Conservation (phyloP, 2,329 filamentous ascomycete species). For the Hypocreales sp. region DNA sequence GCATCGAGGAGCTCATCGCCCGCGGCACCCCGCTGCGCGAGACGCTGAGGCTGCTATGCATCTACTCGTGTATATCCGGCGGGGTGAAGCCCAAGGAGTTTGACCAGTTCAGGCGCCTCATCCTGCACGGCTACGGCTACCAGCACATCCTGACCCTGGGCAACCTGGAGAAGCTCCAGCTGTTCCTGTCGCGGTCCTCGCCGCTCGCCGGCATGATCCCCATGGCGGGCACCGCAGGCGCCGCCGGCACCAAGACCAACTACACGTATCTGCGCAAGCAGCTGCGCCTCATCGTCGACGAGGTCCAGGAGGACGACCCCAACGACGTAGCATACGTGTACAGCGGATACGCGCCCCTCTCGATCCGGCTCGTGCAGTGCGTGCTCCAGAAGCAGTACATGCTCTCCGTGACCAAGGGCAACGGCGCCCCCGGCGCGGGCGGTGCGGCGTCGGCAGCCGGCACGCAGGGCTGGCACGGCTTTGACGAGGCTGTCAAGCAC, state of each 20-base stretch:
- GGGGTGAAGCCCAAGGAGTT: slow-evolving; percentile 81
- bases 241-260: slow-evolving; percentile 63
- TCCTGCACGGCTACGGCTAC: slow-evolving; percentile 87
- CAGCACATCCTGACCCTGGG: slow-evolving; percentile 86
- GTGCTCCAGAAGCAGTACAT: slow-evolving; percentile 84
- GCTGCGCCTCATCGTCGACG: slow-evolving; percentile 81
- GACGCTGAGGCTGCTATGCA: slow-evolving; percentile 70
- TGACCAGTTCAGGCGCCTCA: slow-evolving; percentile 74
- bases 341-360: slow-evolving; percentile 88
- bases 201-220: slow-evolving; percentile 71
- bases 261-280: slow-evolving; percentile 79
- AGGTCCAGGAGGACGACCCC: slow-evolving; percentile 88
- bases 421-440: slow-evolving; percentile 19
- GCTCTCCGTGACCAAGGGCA: slow-evolving; percentile 51
- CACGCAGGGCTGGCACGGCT: slow-evolving; percentile 77
- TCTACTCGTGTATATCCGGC: slow-evolving; percentile 81
- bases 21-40: slow-evolving; percentile 69
- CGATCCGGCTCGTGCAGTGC: slow-evolving; percentile 80
- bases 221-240: slow-evolving; percentile 41
- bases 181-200: slow-evolving; percentile 65
- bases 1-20: slow-evolving; percentile 87
- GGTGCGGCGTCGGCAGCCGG: slow-evolving; percentile 30
- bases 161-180: slow-evolving; percentile 74
- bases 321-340: slow-evolving; percentile 97
- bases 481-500: slow-evolving; percentile 83